Base-by-base conservation (phyloP, 768 basidiomycete species). In the Nidularia pulvinata region DNA sequence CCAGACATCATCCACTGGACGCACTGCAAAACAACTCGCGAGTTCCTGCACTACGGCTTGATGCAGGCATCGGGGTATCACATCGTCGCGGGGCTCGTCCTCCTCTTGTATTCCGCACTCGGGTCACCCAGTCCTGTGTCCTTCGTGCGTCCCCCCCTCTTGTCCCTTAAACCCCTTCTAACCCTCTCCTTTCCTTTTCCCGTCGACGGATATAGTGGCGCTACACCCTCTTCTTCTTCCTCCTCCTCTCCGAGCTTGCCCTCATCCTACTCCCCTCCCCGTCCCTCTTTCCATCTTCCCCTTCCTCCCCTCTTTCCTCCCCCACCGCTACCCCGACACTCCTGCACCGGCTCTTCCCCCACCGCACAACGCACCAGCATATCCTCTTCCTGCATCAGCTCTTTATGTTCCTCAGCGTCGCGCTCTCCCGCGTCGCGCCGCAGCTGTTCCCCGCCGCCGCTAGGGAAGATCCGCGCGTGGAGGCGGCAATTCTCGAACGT, bases 341-440 rank as follows among this genome's bases (percentile, higher is more conserved):
- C 42, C 56, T 65, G 22, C 57, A 68, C 54, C 65, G 57, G 30
- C 35, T 84, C 33, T 87, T 90, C 69, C 91, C 90, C 0, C 70
- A 74, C 5, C 81, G 89, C 10, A 81, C 89, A 1, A 78, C 82
- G 1, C 88, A 86, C 65, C 91, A 95, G 62, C 89, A 94, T 67
- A 79, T 91, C 55, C 70, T 81, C 36, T 82, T 93, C 67, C 73
- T 94, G 37, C 92, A 91, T 61, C 85, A 91, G 57, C 63, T 90
- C 30, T 93, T 91, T 67, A 69, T 91, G 60, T 86, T 90, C 65
- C 61, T 87, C 53, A 89, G 83, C 33, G 78, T 92, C 37, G 91
- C 89, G 0, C 76, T 93, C 7, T 82, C 80, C 13, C 76, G 86
- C 16, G 83, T 94, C 5, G 81, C 81, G 0, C 92, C 92, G 0